phyloP scores from a whole-genome alignment of 768 basidiomycete genomes.

The Suillus discolor region DNA sequence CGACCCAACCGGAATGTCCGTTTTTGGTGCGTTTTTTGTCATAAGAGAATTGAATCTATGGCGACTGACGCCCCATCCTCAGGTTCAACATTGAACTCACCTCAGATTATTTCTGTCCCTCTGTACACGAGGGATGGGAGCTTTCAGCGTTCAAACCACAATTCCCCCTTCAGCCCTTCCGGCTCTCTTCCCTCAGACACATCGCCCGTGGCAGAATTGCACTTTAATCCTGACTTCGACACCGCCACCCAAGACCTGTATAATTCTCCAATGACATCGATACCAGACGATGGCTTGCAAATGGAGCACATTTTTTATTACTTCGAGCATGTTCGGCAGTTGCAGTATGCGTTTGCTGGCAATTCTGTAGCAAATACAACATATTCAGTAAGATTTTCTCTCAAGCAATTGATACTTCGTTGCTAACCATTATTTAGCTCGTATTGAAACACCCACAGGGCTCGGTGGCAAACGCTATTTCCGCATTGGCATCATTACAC shows the following conservation, averaged over 20 bases:
- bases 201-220: conserved; percentile 32
- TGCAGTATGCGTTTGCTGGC: conserved; percentile 67
- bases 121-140: conserved; percentile 25
- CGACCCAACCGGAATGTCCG: conserved; percentile 27
- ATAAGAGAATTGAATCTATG: background rate
- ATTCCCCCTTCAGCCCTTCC: conserved; percentile 38
- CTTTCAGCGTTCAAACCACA: conserved; percentile 30
- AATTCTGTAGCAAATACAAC: conserved; percentile 64
- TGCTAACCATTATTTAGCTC: conserved; percentile 33
- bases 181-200: conserved; percentile 36
- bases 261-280: conserved; percentile 26
- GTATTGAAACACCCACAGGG: conserved; percentile 70
- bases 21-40: conserved; percentile 27
- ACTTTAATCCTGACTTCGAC: conserved; percentile 38
- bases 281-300: conserved; percentile 47
- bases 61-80: conserved; percentile 16
- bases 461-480: conserved; percentile 70
- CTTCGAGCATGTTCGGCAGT: conserved; percentile 68
- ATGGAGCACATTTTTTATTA: conserved; percentile 71
- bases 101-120: conserved; percentile 29
- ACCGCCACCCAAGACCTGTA: conserved; percentile 33
- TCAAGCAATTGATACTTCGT: background rate
- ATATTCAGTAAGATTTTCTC: conserved; percentile 55
- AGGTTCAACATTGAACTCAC: conserved; percentile 34
- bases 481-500: conserved; percentile 76